A percentile compares a stretch with the other conserved stretches of the same genome.
phyloP scores from a whole-genome alignment of 2,329 filamentous ascomycete genomes.

The Myriosclerotinia scirpicola region DNA sequence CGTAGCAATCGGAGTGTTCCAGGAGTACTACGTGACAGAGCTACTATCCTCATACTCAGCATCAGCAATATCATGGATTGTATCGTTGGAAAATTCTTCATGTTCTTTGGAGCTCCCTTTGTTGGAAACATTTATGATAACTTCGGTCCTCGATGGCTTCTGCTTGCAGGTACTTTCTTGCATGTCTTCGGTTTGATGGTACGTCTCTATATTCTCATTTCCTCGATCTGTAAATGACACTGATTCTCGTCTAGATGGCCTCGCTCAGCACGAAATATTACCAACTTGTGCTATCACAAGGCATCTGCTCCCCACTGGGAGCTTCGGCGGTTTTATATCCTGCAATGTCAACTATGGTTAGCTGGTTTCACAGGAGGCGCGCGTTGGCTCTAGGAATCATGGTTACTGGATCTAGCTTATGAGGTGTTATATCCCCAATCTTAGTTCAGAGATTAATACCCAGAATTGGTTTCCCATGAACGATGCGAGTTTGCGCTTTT shows the following conservation, averaged over 20 bases:
- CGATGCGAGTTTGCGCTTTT: constrained; percentile 16
- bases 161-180: constrained; percentile 46
- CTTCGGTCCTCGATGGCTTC: constrained; percentile 40
- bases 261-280: constrained; percentile 47
- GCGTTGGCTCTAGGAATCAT: constrained; percentile 8
- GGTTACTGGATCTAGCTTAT: constrained; percentile 7
- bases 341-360: background rate
- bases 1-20: constrained; percentile 51
- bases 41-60: constrained; percentile 50
- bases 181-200: constrained; percentile 48
- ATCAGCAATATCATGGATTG: constrained; percentile 59
- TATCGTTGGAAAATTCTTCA: constrained; percentile 52
- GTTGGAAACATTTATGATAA: constrained; percentile 25
- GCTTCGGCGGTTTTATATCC: background rate
- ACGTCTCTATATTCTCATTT: background rate
- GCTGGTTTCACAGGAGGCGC: constrained; percentile 1
- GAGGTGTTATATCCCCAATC: constrained; percentile 15
- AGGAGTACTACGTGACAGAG: constrained; percentile 54
- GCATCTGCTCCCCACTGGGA: constrained; percentile 46
- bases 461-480: constrained; percentile 2
- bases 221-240: background rate
- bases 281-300: constrained; percentile 55
- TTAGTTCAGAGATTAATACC: constrained; percentile 8
- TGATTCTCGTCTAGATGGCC: constrained; percentile 31
- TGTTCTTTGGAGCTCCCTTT: constrained; percentile 43